Base-by-base conservation (phyloP, 805 yeast genomes). In the Huiozyma sinensis region DNA sequence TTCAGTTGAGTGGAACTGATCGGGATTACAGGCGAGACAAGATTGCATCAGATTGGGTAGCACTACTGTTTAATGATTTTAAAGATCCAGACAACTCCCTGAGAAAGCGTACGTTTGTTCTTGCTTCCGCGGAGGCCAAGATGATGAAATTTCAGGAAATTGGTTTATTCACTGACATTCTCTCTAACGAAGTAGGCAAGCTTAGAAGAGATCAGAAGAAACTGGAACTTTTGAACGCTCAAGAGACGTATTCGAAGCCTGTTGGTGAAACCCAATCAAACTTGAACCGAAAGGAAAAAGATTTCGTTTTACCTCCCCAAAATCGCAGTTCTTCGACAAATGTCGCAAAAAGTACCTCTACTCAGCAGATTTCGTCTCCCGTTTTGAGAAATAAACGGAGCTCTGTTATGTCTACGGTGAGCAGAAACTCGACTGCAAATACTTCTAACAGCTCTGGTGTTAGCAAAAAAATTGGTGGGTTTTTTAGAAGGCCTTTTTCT, bases 401-500 rank as follows among this genome's bases (percentile, higher is more conserved):
- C 36, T 61, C 64, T 2, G 49, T 50, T 6, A 49, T 53, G 2
- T 44, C 55, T 6, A 17, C 39, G 8, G 33, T 48, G 6, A 38
- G 50, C 9, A 54, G 64, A 40, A 50, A 42, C 30, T 55, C 62
- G 6, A 41, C 48, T 1, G 46, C 56, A 0, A 46, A 48, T 32
- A 44, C 48, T 11, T 49, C 45, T 38, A 41, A 52, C 8, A 46
- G 52, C 4, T 55, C 53, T 42, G 47, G 48, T 27, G 65, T 68
- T 47, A 59, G 69, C 37, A 67, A 65, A 48, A 75, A 75, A 47
- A 63, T 79, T 4, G 77, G 81, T 46, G 84, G 83, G 0, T 61
- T 79, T 32, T 75, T 78, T 54, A 79, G 74, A 47, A 70, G 84
- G 44, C 81, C 85, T 28, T 82, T 82, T 50, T 72, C 83, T 1